phyloP scores from a whole-genome alignment of 2,329 filamentous ascomycete species.

The Ascochyta clinopodiicola region DNA sequence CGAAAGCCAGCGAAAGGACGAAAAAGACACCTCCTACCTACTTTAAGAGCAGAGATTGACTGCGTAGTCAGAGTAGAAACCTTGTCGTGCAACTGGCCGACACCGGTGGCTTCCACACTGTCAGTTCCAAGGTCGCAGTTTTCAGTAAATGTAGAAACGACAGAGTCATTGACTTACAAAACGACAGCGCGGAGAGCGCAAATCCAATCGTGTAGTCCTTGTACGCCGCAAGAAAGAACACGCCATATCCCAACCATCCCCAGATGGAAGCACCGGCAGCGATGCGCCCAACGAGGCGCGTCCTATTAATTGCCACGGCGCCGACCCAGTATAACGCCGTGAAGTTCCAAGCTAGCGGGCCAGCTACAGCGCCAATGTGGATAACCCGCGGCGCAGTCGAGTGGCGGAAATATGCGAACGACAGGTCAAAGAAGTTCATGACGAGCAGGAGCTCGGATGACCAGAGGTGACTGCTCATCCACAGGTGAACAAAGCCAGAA shows the following conservation, averaged over 20 bases:
- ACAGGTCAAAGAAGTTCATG: constrained; percentile 83
- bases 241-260: constrained; percentile 77
- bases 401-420: constrained; percentile 80
- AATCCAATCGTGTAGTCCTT: constrained; percentile 83
- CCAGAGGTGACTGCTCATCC: constrained; percentile 76
- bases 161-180: constrained; percentile 60
- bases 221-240: constrained; percentile 76
- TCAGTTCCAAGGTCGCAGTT: neutral
- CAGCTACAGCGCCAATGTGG: constrained; percentile 76
- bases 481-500: constrained; percentile 82
- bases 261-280: constrained; percentile 89
- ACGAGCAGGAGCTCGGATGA: constrained; percentile 77
- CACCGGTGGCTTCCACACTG: constrained; percentile 65
- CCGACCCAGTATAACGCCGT: constrained; percentile 90
- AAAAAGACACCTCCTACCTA: constrained; percentile 80
- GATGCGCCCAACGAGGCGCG: constrained; percentile 73
- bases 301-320: constrained; percentile 75
- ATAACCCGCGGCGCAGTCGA: constrained; percentile 74
- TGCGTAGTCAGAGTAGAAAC: constrained; percentile 78
- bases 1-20: constrained; percentile 69
- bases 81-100: constrained; percentile 76
- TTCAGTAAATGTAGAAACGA: too few species aligned
- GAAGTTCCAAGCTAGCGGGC: constrained; percentile 84
- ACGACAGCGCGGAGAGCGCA: constrained; percentile 73
- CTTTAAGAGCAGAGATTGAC: constrained; percentile 90